These are phyloP conservation scores for Thinopyrum elongatum DNA, from an alignment of 176 grass and related monocot species.

Conservation along the genomic window DNA sequence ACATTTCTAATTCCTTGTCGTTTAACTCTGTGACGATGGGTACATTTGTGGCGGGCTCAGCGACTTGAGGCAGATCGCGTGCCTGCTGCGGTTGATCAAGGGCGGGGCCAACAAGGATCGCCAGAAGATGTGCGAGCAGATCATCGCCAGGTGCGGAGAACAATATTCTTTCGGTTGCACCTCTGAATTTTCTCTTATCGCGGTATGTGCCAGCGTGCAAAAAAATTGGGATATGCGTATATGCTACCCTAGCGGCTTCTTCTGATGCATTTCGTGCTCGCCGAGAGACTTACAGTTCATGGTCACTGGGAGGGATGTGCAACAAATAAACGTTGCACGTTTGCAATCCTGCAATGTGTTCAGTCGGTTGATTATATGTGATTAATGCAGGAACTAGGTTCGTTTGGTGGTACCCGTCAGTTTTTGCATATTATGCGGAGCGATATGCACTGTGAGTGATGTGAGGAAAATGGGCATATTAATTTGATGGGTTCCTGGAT, in stretches of 20 bases:
- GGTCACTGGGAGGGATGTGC: not conserved
- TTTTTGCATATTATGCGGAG: not conserved
- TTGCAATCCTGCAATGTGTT: not conserved
- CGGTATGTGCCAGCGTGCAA: not conserved
- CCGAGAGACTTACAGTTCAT: not conserved
- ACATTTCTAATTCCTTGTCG: not conserved
- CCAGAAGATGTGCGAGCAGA: slow-evolving; percentile 61
- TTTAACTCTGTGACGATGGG: not conserved
- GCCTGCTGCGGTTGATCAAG: slow-evolving; percentile 66
- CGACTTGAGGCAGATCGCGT: slow-evolving; percentile 59
- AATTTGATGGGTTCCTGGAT: not conserved
- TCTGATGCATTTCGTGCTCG: not conserved
- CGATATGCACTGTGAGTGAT: not conserved
- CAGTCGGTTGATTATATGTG: not conserved
- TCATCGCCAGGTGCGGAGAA: slow-evolving; percentile 40
- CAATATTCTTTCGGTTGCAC: not conserved
- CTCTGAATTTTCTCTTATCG: not conserved
- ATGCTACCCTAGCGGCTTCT: not conserved
- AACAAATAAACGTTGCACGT: not conserved
- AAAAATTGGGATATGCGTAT: not conserved
- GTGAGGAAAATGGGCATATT: not conserved
- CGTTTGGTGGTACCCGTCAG: not conserved
- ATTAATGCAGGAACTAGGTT: not conserved
- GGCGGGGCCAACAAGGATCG: slow-evolving; percentile 48
- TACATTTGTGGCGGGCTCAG: slow-evolving; percentile 17